Conservation (phyloP, 768 basidiomycete genomes). For the Hydnomerulius pinastri region DNA sequence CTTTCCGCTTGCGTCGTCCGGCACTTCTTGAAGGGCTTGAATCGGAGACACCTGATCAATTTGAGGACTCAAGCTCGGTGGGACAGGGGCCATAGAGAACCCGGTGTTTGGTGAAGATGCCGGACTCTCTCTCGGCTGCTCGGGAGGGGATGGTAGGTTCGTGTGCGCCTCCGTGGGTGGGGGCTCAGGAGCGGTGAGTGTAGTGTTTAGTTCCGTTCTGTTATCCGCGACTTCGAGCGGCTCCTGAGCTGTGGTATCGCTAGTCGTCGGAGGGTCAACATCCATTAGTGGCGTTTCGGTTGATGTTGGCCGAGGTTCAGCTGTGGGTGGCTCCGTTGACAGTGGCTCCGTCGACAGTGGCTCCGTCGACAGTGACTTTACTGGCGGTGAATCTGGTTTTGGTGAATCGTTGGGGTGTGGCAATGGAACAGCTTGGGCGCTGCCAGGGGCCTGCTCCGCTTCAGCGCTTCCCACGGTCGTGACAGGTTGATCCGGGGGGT, state of each 20-base stretch:
- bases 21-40: neutral
- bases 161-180: neutral
- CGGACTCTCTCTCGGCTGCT: too few relatives aligned
- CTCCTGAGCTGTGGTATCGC: neutral
- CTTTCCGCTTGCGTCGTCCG: neutral
- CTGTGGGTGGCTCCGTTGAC: neutral
- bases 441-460: neutral
- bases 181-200: neutral
- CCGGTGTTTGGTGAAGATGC: slow-evolving; percentile 8
- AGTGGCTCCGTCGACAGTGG: neutral
- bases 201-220: neutral
- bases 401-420: neutral
- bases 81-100: slow-evolving; percentile 7
- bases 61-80: slow-evolving; percentile 19
- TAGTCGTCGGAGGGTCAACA: neutral
- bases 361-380: neutral
- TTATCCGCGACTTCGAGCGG: neutral
- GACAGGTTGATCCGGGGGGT: neutral
- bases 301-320: neutral
- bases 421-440: neutral
- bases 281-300: neutral
- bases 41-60: neutral
- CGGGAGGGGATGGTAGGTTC: too few relatives aligned
- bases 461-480: neutral
- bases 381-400: neutral